Percentiles rank a stretch among this genome's conserved stretches.
phyloP scores from a whole-genome alignment of 1,284 basidiomycete genomes.

The Leccinum huronense region DNA sequence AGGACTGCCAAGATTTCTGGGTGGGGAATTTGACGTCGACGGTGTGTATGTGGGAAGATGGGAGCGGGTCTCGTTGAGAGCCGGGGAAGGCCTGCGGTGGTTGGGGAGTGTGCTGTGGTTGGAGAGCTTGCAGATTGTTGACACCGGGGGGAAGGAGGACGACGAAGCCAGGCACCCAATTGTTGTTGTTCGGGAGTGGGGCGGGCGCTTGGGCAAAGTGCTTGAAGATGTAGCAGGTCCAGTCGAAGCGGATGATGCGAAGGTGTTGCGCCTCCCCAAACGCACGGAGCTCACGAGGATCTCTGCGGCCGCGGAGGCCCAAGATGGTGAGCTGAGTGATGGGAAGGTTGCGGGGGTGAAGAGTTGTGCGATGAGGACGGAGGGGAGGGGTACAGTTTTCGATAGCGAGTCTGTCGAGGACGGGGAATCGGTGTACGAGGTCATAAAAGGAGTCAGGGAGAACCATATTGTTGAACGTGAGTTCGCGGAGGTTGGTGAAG shows the following conservation, averaged over 20 bases:
- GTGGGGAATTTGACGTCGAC: slow-evolving; percentile 38
- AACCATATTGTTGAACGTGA: slow-evolving; percentile 36
- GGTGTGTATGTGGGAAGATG: slow-evolving; percentile 35
- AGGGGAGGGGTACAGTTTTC: slow-evolving; percentile 37
- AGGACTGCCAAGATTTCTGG: slow-evolving; percentile 34
- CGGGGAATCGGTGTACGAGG: slow-evolving; percentile 36
- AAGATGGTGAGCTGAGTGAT: slow-evolving; percentile 40
- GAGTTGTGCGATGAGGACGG: slow-evolving; percentile 15
- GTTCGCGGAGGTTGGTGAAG: slow-evolving; percentile 35
- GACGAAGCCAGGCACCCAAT: slow-evolving; percentile 20
- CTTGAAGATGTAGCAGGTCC: slow-evolving; percentile 40
- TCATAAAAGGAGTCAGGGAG: slow-evolving; percentile 36
- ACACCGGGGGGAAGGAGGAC: slow-evolving; percentile 16
- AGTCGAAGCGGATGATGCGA: slow-evolving; percentile 39
- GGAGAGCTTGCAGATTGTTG: slow-evolving; percentile 11
- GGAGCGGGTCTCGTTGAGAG: slow-evolving; percentile 21
- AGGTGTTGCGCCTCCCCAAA: slow-evolving; percentile 37
- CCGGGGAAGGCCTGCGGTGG: slow-evolving; percentile 5
- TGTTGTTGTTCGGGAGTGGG: background rate
- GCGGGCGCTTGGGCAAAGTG: slow-evolving; percentile 25
- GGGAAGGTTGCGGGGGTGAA: slow-evolving; percentile 36
- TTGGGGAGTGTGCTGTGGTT: slow-evolving; percentile 5
- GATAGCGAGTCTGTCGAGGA: slow-evolving; percentile 36
- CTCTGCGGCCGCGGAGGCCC: slow-evolving; percentile 28
- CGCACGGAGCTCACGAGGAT: slow-evolving; percentile 24